phyloP scores from a whole-genome alignment of 2,329 filamentous ascomycete genomes.

The Penicillium decumbens region DNA sequence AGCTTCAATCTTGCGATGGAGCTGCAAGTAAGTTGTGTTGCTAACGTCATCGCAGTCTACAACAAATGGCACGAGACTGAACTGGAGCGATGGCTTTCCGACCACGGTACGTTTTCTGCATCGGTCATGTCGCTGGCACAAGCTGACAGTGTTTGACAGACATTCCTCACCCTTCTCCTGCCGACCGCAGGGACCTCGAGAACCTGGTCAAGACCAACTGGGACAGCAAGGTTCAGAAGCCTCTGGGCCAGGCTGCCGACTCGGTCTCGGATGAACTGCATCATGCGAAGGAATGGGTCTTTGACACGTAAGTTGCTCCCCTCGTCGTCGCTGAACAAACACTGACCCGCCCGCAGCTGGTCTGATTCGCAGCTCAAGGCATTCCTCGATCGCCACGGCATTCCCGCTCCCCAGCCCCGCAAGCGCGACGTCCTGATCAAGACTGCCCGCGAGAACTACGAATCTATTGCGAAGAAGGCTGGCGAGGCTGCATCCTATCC shows the following conservation, averaged over 20 bases:
- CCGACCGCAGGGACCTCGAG: constrained; percentile 93
- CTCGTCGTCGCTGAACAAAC: not conserved
- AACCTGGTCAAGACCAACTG: constrained; percentile 85
- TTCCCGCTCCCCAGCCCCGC: constrained; percentile 82
- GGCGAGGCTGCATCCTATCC: constrained; percentile 82
- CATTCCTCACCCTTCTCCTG: constrained; percentile 80
- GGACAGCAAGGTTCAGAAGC: constrained; percentile 67
- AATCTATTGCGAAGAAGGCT: constrained; percentile 66
- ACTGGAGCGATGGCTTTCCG: constrained; percentile 92
- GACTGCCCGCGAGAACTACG: constrained; percentile 75
- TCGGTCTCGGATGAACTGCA: constrained; percentile 67
- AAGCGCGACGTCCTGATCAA: constrained; percentile 77
- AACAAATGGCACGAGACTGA: constrained; percentile 99
- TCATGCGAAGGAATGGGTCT: constrained; percentile 81
- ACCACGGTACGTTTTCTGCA: constrained; percentile 58
- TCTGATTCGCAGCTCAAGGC: constrained; percentile 88
- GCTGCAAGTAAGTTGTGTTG: not conserved
- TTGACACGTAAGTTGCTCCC: constrained; percentile 60
- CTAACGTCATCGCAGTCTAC: constrained; percentile 60
- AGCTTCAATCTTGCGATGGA: constrained; percentile 35
- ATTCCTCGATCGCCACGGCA: constrained; percentile 82
- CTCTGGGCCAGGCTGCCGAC: constrained; percentile 75
- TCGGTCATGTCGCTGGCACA: not conserved
- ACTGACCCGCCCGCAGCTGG: constrained; percentile 56
- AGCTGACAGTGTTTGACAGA: constrained; percentile 36